These are phyloP conservation scores for Triticum dicoccoides DNA, from an alignment of 176 grass and related monocot species.

Conservation along the genomic window DNA sequence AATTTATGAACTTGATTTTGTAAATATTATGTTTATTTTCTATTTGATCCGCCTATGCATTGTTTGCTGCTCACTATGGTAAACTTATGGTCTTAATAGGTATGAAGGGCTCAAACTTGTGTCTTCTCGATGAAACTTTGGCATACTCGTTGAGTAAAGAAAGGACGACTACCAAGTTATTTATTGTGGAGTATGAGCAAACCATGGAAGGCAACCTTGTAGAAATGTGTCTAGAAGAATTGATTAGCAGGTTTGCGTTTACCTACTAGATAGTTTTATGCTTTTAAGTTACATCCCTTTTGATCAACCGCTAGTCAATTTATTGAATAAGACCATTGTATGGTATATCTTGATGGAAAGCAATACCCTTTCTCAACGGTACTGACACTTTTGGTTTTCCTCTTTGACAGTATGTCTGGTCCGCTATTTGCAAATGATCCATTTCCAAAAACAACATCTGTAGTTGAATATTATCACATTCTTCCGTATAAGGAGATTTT, in stretches of 20 bases:
- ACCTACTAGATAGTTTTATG: background rate
- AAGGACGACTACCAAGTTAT: conserved; percentile 37
- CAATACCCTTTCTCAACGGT: background rate
- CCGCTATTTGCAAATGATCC: conserved; percentile 34
- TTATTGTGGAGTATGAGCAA: conserved; percentile 44
- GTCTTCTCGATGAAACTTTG: conserved; percentile 36
- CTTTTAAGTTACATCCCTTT: background rate
- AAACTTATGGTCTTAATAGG: conserved; percentile 27
- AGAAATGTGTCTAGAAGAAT: conserved; percentile 36
- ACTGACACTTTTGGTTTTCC: background rate
- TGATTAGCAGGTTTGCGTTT: conserved; percentile 44
- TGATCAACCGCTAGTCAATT: background rate
- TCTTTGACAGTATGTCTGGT: conserved; percentile 44
- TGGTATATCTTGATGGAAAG: background rate
- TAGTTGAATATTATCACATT: conserved; percentile 48
- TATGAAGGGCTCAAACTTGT: conserved; percentile 28
- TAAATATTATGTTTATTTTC: background rate
- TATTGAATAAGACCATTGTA: background rate
- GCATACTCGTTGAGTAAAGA: conserved; percentile 50
- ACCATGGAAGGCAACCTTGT: background rate
- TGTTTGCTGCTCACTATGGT: background rate
- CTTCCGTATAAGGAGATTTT: conserved; percentile 56
- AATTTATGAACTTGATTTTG: background rate
- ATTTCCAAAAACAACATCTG: conserved; percentile 22
- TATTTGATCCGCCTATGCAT: background rate